These are phyloP conservation scores for Rosellinia necatrix DNA, from an alignment of 2,329 filamentous ascomycete genomes.

Conservation along the genomic window DNA sequence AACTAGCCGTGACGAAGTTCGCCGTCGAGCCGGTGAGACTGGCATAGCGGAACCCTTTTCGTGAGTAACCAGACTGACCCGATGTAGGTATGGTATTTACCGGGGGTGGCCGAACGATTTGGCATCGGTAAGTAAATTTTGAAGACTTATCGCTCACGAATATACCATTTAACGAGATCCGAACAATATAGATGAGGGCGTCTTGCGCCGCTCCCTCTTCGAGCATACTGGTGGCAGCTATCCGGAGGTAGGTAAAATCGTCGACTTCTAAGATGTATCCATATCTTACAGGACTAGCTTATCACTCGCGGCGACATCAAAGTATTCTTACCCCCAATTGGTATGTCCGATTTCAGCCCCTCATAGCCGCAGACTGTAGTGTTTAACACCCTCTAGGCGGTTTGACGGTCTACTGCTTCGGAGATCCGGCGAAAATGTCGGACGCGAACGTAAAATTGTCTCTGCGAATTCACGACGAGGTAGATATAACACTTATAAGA, in stretches of 20 bases:
- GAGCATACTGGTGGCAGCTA: constrained; percentile 96
- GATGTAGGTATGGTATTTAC: constrained; percentile 73
- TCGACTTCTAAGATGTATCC: not conserved
- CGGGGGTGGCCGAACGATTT: constrained; percentile 88
- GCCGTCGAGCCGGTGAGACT: constrained; percentile 86
- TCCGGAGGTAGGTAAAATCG: constrained; percentile 67
- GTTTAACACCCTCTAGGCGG: constrained; percentile 58
- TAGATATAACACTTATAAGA: constrained; percentile 37
- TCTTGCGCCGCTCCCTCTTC: constrained; percentile 83
- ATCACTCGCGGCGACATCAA: constrained; percentile 96
- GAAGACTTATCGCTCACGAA: not conserved
- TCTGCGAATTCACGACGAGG: constrained; percentile 76
- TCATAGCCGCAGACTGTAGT: not conserved
- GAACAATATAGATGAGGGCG: constrained; percentile 71
- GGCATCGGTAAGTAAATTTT: constrained; percentile 68
- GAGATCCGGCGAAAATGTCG: constrained; percentile 91
- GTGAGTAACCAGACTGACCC: not conserved
- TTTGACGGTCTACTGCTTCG: constrained; percentile 95
- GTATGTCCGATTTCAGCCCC: constrained; percentile 44
- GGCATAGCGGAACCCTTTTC: not conserved
- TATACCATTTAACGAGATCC: not conserved
- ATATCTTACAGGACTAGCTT: constrained; percentile 53
- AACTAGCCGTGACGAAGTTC: constrained; percentile 93
- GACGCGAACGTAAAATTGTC: constrained; percentile 81
- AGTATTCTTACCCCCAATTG: constrained; percentile 92